Evolutionary conservation across 2,329 filamentous ascomycete genomes (phyloP).

Genomic region (Samsoniella hepiali): DNA sequence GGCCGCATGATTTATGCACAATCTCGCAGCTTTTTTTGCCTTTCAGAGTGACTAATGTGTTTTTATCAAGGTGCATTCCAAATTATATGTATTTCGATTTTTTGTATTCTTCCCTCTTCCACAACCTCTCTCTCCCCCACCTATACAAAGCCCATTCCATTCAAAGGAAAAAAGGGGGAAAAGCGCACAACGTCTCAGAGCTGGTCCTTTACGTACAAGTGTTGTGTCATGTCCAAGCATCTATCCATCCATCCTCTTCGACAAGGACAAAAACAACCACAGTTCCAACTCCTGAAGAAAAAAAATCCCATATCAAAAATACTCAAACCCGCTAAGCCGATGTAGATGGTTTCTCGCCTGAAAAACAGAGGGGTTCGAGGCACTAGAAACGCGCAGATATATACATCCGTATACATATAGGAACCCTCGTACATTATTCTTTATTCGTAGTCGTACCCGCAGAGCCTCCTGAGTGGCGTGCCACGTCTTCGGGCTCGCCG

Average conservation of each 20-base stretch:
- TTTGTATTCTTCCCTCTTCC: no score
- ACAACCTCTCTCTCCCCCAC: no score
- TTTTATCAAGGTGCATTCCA: not conserved
- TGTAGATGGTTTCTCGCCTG: not conserved
- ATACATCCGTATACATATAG: conserved; percentile 28
- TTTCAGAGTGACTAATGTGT: no score
- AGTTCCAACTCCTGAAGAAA: not conserved
- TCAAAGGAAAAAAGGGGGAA: not conserved
- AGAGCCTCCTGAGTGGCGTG: not conserved
- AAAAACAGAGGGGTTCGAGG: not conserved
- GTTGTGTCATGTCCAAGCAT: not conserved
- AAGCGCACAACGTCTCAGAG: no score
- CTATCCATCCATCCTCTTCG: not conserved
- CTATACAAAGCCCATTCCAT: no score
- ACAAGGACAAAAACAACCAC: not conserved
- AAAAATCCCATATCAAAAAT: conserved; percentile 2
- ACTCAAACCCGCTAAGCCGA: conserved; percentile 3
- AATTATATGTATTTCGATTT: no score
- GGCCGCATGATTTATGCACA: no score
- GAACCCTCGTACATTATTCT: conserved; percentile 18
- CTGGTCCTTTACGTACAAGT: not conserved
- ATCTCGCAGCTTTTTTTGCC: no score
- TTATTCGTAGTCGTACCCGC: conserved; percentile 15
- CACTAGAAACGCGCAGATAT: conserved; percentile 24
- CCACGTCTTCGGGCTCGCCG: not conserved